Conservation (phyloP, 495 filamentous ascomycete species). For the Corynascus novoguineensis region DNA sequence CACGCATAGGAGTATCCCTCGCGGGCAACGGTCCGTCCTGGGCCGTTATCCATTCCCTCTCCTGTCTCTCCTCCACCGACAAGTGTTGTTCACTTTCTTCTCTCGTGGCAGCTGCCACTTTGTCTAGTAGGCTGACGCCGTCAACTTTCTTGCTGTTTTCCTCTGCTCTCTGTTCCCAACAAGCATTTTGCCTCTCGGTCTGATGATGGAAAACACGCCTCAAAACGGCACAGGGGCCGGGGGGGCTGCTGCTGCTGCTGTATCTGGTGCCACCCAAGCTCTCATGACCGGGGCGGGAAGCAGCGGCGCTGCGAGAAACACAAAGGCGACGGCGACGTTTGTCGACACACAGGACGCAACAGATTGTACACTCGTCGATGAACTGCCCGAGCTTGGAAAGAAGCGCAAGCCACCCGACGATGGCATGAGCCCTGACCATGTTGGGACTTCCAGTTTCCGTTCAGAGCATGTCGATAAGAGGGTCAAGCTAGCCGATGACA, state of each 20-base stretch:
- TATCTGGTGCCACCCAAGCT: too few relatives aligned
- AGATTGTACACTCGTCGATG: not conserved
- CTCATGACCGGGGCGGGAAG: too few relatives aligned
- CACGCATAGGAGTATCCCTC: not conserved
- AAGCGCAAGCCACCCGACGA: slow-evolving; percentile 37
- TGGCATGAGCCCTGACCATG: not conserved
- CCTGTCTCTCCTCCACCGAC: slow-evolving; percentile 18
- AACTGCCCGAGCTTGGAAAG: slow-evolving; percentile 19
- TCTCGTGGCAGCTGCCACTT: slow-evolving; percentile 3
- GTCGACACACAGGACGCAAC: not conserved
- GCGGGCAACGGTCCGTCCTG: slow-evolving; percentile 9
- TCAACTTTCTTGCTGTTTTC: slow-evolving; percentile 2
- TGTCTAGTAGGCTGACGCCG: not conserved
- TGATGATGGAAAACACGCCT: not conserved
- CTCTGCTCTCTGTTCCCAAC: not conserved
- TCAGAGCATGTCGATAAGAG: slow-evolving; percentile 27
- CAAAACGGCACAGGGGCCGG: not conserved
- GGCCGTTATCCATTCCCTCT: slow-evolving; percentile 15
- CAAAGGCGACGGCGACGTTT: not conserved
- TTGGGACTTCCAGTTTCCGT: not conserved
- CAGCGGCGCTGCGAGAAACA: not conserved
- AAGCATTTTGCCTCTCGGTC: not conserved
- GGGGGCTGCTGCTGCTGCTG: too few relatives aligned
- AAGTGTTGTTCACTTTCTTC: slow-evolving; percentile 25
- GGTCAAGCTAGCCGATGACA: slow-evolving; percentile 31